Base-by-base conservation (phyloP, 2,329 filamentous ascomycete genomes). In the Tolypocladium album region DNA sequence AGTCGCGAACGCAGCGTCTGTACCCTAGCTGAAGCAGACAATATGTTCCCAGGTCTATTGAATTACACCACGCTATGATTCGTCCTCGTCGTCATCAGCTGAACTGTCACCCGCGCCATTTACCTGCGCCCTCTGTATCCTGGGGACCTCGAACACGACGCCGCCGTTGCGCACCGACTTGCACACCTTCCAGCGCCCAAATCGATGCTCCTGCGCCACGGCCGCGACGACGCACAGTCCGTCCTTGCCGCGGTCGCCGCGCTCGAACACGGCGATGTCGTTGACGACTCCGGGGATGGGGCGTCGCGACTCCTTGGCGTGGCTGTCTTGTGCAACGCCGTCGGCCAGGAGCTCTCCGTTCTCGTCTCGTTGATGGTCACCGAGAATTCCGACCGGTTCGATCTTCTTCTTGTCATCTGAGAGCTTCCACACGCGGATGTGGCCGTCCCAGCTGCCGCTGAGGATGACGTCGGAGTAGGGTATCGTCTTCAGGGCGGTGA, bases 381-480 rank as follows among this genome's bases (percentile, higher is more conserved):
- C 88, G 38, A 94, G 77, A 1, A 85, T 79, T 1, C 91, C 92
- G 9, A 91, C 74, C 0, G 84, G 76, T 68, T 94, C 87, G 53
- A 99, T 82, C 64, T 81, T 86, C 71, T 84, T 85, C 76, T 92
- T 94, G 71, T 97, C 93, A 50, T 90, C 85, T 58, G 86, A 88
- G 24, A 99, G 80, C 62, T 82, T 86, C 94, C 94, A 99, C 6
- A 88, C 88, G 57, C 93, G 82, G 61, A 99, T 81, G 72, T 84
- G 86, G 2, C 94, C 94, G 70, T 76, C 94, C 92, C 93, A 99
- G 74, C 91, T 96, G 39, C 93, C 94, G 65, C 87, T 95, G 57
- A 99, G 79, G 60, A 99, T 85, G 57, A 96, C 78, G 69, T 99
- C 92, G 6, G 91, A 93, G 72, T 92, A 97, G 0, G 94, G 93